A percentile compares a stretch with the other conserved stretches of the same genome.
phyloP scores from a whole-genome alignment of 2,329 filamentous ascomycete genomes.

The Mycosphaerella arachidis region DNA sequence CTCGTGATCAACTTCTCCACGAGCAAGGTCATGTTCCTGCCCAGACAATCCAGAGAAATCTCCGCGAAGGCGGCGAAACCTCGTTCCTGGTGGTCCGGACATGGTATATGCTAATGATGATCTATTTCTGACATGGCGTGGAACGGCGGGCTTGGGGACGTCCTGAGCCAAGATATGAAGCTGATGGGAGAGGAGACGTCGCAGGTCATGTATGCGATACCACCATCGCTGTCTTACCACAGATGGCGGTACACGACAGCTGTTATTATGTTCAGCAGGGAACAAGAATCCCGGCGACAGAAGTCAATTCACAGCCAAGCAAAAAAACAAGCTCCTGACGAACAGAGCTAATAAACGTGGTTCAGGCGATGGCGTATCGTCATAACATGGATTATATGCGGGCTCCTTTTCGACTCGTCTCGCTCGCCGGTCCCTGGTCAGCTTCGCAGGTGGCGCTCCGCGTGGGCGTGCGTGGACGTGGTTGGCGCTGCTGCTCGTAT shows the following conservation, averaged over 20 bases:
- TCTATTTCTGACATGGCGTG: not conserved
- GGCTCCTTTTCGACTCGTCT: not conserved
- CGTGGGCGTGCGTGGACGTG: not conserved
- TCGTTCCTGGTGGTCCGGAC: not conserved
- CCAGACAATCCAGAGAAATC: not conserved
- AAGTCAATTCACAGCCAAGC: not conserved
- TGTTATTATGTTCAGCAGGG: not conserved
- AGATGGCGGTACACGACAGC: not conserved
- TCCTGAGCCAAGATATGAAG: not conserved
- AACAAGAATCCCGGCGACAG: not conserved
- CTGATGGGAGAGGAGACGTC: not conserved
- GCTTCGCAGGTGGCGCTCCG: not conserved
- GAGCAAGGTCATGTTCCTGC: not conserved
- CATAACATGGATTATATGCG: not conserved
- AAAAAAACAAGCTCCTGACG: not conserved
- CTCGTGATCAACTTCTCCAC: not conserved
- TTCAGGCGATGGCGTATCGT: not conserved
- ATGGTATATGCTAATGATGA: not conserved
- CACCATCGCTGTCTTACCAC: not conserved
- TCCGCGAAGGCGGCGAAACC: not conserved
- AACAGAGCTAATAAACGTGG: not conserved
- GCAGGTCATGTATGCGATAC: not conserved
- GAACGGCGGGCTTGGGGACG: not conserved
- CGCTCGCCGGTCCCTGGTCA: not conserved
- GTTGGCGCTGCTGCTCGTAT: not conserved